Base-by-base conservation (phyloP, 768 basidiomycete genomes). In the Wakefieldia striispora region DNA sequence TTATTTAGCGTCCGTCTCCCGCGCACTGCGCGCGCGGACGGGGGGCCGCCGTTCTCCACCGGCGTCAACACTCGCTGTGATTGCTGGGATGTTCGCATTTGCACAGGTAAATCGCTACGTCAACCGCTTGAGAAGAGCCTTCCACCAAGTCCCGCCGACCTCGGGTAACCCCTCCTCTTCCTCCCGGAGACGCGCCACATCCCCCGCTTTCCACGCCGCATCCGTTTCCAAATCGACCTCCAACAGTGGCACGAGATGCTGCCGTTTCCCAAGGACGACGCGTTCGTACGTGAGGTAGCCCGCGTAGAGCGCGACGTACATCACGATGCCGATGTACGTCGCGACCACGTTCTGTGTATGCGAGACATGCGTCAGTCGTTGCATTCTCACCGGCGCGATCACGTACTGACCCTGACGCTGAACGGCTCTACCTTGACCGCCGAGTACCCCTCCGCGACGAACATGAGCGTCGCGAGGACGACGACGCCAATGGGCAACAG, bases 371-470 rank as follows among this genome's bases (percentile, higher is more conserved):
- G 6, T 6, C 8, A 33, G 33, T 16, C 14, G 6, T n/a, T 6
- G 20, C 5, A 2, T 23, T 8, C 20, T 19, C 6, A 29, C 10
- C 29, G 2, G 40, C 24, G 7, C 26, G 24, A 40, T 4, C 4
- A 11, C 35, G 23, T 21, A 23, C 71, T 24, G 40, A 79, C 80
- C 57, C 72, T 63, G 4, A 68, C 60, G 19, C 69, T 68, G 52
- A 79, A 80, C 13, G 76, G 76, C 29, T 73, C 59, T 43, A 73
- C 63, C 27, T 68, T 62, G 40, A 76, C 73, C 2, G 78, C 71
- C 6, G 78, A 67, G 55, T 80, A 81, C 4, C 80, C 81, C 52
- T 82, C 73, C 5, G 78, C 80, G 24, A 75, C 64, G 56, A 83
- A 81, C 76, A 82, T 79, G 49, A 75, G 55, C 12, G 67, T 66